Evolutionary conservation across 1,284 basidiomycete species (phyloP).

Genomic region (Trametes hirsuta): DNA sequence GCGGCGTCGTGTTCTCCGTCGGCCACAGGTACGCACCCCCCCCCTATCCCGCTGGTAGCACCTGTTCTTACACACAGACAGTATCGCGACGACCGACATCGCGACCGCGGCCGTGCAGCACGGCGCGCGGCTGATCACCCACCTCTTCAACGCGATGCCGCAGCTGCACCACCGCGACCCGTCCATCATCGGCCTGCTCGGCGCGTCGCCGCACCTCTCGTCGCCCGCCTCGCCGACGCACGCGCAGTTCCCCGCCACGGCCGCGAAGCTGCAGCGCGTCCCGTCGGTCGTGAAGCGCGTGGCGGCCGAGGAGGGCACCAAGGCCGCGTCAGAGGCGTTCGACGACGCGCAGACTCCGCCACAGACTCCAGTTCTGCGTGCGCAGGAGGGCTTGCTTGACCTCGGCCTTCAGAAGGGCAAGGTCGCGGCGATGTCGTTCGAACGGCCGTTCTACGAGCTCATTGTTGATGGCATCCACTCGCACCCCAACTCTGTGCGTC

Average conservation of each 20-base stretch:
- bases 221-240: constrained; percentile 32
- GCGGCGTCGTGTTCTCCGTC: constrained; percentile 81
- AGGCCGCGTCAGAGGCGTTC: constrained; percentile 61
- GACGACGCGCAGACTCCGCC: constrained; percentile 66
- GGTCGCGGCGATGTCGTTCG: constrained; percentile 46
- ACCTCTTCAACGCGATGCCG: constrained; percentile 93
- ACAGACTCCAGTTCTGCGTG: constrained; percentile 48
- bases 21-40: constrained; percentile 72
- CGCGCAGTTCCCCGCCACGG: constrained; percentile 13
- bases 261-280: constrained; percentile 21
- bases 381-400: constrained; percentile 24
- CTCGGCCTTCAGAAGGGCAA: constrained; percentile 39
- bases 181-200: constrained; percentile 86
- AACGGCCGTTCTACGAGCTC: constrained; percentile 83
- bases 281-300: constrained; percentile 28
- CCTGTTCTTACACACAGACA: constrained; percentile 28
- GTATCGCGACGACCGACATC: constrained; percentile 66
- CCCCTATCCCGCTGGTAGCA: not conserved
- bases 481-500: constrained; percentile 86
- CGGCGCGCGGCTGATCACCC: constrained; percentile 85
- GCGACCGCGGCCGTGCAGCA: constrained; percentile 68
- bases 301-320: constrained; percentile 27
- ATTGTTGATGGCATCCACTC: constrained; percentile 93
- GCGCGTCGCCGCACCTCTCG: constrained; percentile 68
- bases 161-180: constrained; percentile 85